A percentile compares a stretch with the other conserved stretches of the same genome.
Evolutionary conservation across 2,329 filamentous ascomycete species (phyloP).

Genomic region (Onygena corvina): DNA sequence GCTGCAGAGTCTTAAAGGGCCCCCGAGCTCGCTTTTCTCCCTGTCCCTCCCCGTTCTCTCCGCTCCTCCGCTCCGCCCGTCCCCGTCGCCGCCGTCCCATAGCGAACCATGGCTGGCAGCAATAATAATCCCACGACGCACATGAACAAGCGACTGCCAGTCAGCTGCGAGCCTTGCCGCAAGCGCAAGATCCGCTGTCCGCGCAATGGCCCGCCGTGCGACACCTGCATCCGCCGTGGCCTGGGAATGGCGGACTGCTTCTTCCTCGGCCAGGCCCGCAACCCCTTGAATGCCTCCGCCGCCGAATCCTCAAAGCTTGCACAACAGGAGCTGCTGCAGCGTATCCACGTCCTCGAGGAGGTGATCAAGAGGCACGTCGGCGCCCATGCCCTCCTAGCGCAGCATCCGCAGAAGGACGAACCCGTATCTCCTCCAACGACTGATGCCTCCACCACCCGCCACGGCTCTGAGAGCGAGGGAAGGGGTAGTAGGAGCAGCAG

Average conservation of each 20-base stretch:
- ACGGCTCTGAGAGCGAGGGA: constrained; percentile 19
- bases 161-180: constrained; percentile 33
- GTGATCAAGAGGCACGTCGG: constrained; percentile 26
- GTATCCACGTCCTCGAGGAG: constrained; percentile 28
- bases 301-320: constrained; percentile 17
- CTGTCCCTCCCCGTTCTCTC: background rate
- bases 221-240: constrained; percentile 31
- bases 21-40: too few relatives aligned
- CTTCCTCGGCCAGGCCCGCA: constrained; percentile 23
- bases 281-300: constrained; percentile 19
- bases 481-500: constrained; percentile 6
- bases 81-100: background rate
- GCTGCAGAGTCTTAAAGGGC: too few relatives aligned
- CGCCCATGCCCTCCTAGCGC: constrained; percentile 16
- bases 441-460: constrained; percentile 22
- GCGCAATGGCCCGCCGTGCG: constrained; percentile 30
- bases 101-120: too few relatives aligned
- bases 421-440: constrained; percentile 21
- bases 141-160: constrained; percentile 28
- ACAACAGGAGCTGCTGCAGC: constrained; percentile 25
- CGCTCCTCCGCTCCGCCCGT: background rate
- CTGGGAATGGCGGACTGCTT: constrained; percentile 29
- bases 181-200: constrained; percentile 32
- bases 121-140: constrained; percentile 18
- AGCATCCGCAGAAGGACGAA: constrained; percentile 18